Evolutionary conservation across 352 stramenopile species (phyloP), one percentile per base, ranked within the genome.

Genomic region (Phytophthora sp.): DNA sequence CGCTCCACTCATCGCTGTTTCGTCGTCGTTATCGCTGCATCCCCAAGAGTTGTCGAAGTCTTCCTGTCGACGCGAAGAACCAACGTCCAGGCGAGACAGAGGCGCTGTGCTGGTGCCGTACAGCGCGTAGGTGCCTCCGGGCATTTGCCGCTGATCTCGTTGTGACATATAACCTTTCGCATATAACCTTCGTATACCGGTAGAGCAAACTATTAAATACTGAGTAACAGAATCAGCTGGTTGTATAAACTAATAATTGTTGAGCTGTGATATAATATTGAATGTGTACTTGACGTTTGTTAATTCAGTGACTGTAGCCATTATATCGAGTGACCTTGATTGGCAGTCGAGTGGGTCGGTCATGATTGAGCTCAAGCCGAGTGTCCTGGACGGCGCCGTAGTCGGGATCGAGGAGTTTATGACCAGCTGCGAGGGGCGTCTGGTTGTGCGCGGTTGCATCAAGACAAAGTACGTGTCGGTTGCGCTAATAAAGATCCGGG

Each of bases 331-430:
- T 38, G 31, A 38, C 31, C 31, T 39, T 39, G 6, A 36, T 27
- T 51, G 31, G 42, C 42, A 55, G 11, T 20, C 7, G 6, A 4
- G 5, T 11, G 29, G 6, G 33, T 16, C 15, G 39, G 24, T 44
- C 15, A 18, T 38, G 18, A 44, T 57, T 36, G 47, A 47, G 13
- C n/a, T 42, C 21, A 56, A 57, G 16, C 15, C 26, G 23, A 23
- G 16, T 27, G 26, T n/a, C 9, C 15, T 68, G 64, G 45, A 64
- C 16, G 69, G 57, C 33, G 27, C 51, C 8, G 57, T 58, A 6
- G 82, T 91, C 29, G 82, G 80, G 24, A 86, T 91, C 24, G 47
- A 72, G 16, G 75, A 66, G 67, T 86, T 83, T 36, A 44, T 90
- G 36, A 23, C 69, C 31, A 59, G 52, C 50, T 2, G 50, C 23